phyloP scores from a whole-genome alignment of 2,329 filamentous ascomycete genomes.

The Aspergillaceae sp. region DNA sequence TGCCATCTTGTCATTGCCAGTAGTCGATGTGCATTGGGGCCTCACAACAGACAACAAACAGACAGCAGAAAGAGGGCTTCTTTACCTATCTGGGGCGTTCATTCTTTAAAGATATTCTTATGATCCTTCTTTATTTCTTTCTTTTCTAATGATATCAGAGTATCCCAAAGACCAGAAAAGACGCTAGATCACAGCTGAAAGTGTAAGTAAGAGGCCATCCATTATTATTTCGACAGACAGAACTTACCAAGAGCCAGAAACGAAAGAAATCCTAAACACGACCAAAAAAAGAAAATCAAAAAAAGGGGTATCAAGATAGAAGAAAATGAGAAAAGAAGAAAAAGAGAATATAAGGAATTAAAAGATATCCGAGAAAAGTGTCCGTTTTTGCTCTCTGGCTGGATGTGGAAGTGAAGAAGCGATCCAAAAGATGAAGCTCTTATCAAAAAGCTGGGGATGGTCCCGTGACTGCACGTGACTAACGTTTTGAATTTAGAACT shows the following conservation, averaged over 20 bases:
- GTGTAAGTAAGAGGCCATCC: no score
- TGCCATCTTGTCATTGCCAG: not conserved
- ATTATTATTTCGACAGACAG: no score
- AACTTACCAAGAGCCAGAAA: not conserved
- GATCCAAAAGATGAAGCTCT: not conserved
- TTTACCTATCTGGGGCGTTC: constrained; percentile 42
- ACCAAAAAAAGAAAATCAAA: not conserved
- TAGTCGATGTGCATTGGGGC: not conserved
- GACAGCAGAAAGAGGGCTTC: constrained; percentile 3
- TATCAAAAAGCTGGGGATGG: not conserved
- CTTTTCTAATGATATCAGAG: not conserved
- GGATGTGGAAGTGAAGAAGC: not conserved
- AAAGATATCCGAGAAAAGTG: not conserved
- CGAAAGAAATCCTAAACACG: not conserved
- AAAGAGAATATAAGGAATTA: not conserved
- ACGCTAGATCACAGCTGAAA: no score
- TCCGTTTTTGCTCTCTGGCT: not conserved
- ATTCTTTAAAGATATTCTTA: constrained; percentile 26
- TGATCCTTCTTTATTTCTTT: not conserved
- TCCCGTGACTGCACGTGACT: not conserved
- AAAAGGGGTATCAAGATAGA: not conserved
- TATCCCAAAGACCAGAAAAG: not conserved
- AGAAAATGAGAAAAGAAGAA: not conserved
- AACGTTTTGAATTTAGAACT: no score
- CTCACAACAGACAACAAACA: not conserved